Percentiles rank a stretch among this genome's conserved stretches.
Conservation (phyloP, 2,329 filamentous ascomycete genomes). For the Sordariomycetes sp. region DNA sequence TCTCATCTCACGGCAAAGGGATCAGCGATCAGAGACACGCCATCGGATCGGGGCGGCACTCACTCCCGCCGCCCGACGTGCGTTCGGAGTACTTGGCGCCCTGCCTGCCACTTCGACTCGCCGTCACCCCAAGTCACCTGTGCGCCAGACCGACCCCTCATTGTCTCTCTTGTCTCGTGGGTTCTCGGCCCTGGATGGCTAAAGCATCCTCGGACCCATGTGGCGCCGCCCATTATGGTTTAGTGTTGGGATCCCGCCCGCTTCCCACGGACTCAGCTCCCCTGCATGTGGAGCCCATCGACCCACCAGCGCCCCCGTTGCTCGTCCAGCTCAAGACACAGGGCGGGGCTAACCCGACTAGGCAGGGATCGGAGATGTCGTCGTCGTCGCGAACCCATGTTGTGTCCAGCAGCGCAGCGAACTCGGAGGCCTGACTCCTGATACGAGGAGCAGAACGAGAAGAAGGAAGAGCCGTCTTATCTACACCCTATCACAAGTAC, state of each 20-base stretch:
- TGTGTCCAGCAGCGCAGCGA: too few species aligned
- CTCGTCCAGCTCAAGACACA: too few species aligned
- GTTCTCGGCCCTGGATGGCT: not conserved
- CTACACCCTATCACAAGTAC: not conserved
- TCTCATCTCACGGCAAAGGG: not conserved
- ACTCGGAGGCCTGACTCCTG: not conserved
- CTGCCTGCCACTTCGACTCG: not conserved
- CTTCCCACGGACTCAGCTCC: too few species aligned
- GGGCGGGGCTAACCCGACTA: not conserved
- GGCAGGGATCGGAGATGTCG: not conserved
- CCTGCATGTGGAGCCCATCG: too few species aligned
- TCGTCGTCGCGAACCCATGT: too few species aligned
- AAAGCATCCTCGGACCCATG: not conserved
- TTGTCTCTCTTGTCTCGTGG: not conserved
- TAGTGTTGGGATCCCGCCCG: too few species aligned
- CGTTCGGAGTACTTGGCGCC: too few species aligned
- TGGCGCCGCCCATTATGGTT: not conserved
- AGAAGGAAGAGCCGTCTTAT: not conserved
- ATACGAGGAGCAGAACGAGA: not conserved
- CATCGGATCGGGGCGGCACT: not conserved
- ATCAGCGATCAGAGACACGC: not conserved
- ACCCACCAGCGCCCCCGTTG: too few species aligned
- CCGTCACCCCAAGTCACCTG: not conserved
- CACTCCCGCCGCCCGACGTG: too few species aligned
- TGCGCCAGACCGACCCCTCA: too few species aligned